These are phyloP conservation scores for Ambrosia trifida DNA, from an alignment of 129 eudicot species.

Conservation along the genomic window DNA sequence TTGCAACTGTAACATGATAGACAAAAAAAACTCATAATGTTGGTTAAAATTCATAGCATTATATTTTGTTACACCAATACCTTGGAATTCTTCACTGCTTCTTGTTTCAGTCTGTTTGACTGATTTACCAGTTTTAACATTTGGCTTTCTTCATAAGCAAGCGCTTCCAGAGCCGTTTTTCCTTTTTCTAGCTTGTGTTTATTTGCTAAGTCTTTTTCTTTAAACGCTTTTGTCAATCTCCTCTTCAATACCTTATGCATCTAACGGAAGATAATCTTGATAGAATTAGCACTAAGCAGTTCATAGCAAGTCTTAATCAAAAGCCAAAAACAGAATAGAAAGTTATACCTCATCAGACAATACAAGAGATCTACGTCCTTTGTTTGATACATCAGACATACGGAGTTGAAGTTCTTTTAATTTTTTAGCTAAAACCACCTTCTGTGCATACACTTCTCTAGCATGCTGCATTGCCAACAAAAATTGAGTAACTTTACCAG, in stretches of 20 bases:
- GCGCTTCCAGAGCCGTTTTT: constrained; percentile 1
- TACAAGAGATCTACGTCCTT: constrained; percentile 60
- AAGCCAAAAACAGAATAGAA: not conserved
- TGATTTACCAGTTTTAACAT: constrained; percentile 61
- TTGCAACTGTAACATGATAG: constrained; percentile 51
- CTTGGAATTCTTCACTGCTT: not conserved
- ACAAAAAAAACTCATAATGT: not conserved
- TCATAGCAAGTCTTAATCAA: not conserved
- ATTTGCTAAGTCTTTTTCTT: too few relatives aligned
- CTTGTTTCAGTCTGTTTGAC: constrained; percentile 50
- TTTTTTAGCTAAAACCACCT: constrained; percentile 55
- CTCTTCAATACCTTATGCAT: not conserved
- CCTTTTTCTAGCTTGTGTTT: too few relatives aligned
- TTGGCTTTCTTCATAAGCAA: constrained; percentile 45
- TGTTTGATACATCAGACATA: constrained; percentile 50
- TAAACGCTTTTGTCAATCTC: too few relatives aligned
- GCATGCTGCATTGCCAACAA: constrained; percentile 49
- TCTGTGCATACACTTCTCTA: constrained; percentile 66
- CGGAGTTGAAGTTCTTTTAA: constrained; percentile 71
- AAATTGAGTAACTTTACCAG: not conserved
- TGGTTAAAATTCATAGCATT: not conserved
- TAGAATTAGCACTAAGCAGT: too few relatives aligned
- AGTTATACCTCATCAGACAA: constrained; percentile 54
- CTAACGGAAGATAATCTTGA: too few relatives aligned
- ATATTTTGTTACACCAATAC: constrained; percentile 8